These are phyloP conservation scores for Chenopodium album DNA, from an alignment of 148 eudicot genomes.

Conservation along the genomic window DNA sequence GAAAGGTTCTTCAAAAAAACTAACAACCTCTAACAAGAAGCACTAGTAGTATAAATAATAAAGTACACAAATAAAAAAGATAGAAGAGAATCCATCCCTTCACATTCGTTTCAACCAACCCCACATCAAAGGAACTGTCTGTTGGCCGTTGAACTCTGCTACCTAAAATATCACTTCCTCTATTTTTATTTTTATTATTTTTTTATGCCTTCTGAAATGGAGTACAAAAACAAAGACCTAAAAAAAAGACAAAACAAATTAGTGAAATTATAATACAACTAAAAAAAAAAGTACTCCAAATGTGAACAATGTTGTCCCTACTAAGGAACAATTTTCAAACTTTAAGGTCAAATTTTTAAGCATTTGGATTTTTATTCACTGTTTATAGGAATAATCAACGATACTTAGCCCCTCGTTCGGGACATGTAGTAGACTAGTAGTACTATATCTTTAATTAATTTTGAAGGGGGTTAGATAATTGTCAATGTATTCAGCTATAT, in stretches of 20 bases:
- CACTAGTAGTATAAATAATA: background rate
- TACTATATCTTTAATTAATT: too few species aligned
- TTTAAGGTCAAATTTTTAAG: background rate
- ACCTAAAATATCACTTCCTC: background rate
- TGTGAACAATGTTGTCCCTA: slow-evolving; percentile 13
- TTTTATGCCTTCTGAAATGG: too few species aligned
- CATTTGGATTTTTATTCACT: too few species aligned
- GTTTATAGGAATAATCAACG: background rate
- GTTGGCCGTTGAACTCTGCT: background rate
- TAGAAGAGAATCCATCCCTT: slow-evolving; percentile 27
- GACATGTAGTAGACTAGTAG: too few species aligned
- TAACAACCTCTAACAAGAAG: background rate
- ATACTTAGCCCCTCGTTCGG: too few species aligned
- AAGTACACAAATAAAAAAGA: background rate
- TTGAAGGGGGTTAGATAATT: too few species aligned
- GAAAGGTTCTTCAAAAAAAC: background rate
- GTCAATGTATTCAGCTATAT: too few species aligned
- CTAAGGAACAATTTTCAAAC: slow-evolving; percentile 2
- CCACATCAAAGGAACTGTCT: slow-evolving; percentile 26
- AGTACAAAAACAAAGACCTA: too few species aligned
- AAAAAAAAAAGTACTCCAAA: background rate
- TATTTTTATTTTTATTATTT: background rate
- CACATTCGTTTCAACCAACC: slow-evolving; percentile 8
- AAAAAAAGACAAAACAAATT: too few species aligned
- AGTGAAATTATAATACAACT: background rate